Conservation (phyloP, 257 asterid species). For the Handroanthus guayacan region DNA sequence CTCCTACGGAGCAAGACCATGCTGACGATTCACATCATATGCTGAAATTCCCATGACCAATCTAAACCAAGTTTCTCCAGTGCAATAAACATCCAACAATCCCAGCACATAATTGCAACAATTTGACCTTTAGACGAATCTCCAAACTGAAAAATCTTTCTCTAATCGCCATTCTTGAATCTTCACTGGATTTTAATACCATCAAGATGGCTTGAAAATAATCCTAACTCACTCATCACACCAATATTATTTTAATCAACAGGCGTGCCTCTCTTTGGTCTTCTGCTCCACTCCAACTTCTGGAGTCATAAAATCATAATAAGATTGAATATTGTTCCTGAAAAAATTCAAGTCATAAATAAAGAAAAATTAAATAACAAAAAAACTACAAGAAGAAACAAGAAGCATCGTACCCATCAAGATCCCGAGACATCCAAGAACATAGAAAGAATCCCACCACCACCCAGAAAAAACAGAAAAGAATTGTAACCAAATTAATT, state of each 20-base stretch:
- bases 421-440: constrained; percentile 26
- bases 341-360: constrained; percentile 14
- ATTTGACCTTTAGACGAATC: constrained; percentile 77
- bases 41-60: constrained; percentile 78
- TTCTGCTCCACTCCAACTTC: constrained; percentile 12
- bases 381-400: neutral
- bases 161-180: constrained; percentile 65
- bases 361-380: neutral
- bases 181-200: constrained; percentile 88
- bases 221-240: constrained; percentile 42
- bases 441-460: neutral
- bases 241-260: constrained; percentile 35
- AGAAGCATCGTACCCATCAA: constrained; percentile 11
- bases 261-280: constrained; percentile 25
- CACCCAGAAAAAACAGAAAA: neutral
- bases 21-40: constrained; percentile 69
- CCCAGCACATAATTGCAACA: constrained; percentile 75
- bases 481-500: neutral
- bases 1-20: constrained; percentile 86
- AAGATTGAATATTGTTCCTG: constrained; percentile 30
- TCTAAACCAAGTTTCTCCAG: constrained; percentile 79
- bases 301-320: constrained; percentile 10
- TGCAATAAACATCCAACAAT: constrained; percentile 75
- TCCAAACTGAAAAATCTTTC: constrained; percentile 67
- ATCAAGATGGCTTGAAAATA: constrained; percentile 76